Conservation (phyloP, 2,329 filamentous ascomycete species). For the Fusarium pseudocircinatum region DNA sequence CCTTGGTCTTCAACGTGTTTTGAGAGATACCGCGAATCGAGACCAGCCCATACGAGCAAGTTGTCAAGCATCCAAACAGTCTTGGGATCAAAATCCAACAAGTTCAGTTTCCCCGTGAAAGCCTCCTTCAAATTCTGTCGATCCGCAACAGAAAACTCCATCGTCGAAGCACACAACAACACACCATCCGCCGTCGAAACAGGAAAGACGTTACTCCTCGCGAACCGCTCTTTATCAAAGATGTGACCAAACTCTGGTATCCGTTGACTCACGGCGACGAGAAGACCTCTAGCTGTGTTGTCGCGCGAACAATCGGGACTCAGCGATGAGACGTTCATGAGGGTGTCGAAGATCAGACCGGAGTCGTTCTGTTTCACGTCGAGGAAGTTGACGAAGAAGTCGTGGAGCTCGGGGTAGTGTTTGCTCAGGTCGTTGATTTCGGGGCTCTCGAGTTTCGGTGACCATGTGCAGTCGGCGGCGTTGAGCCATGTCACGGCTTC, state of each 20-base stretch:
- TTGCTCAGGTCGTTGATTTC: constrained; percentile 35
- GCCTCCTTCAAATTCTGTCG: constrained; percentile 30
- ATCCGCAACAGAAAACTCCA: constrained; percentile 36
- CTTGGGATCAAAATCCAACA: constrained; percentile 32
- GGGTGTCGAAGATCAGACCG: constrained; percentile 28
- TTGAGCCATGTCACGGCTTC: constrained; percentile 30
- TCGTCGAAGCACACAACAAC: constrained; percentile 28
- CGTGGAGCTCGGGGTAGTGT: constrained; percentile 33
- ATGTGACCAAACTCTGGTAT: constrained; percentile 32
- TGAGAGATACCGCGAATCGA: constrained; percentile 35
- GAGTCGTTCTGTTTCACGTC: constrained; percentile 26
- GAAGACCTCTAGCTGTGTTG: constrained; percentile 24
- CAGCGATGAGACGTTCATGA: constrained; percentile 26
- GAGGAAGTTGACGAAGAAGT: constrained; percentile 37
- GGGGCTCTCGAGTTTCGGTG: constrained; percentile 26
- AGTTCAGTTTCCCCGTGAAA: constrained; percentile 24
- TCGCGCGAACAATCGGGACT: constrained; percentile 25
- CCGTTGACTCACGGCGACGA: constrained; percentile 25
- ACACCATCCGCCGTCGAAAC: constrained; percentile 21
- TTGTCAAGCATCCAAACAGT: constrained; percentile 36
- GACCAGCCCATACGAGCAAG: constrained; percentile 31
- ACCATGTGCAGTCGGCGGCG: constrained; percentile 30
- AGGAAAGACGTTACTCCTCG: constrained; percentile 25
- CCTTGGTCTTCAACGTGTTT: constrained; percentile 27
- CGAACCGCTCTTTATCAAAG: constrained; percentile 30